Base-by-base conservation (phyloP, 345 rosid genomes). In the Populus simonii region DNA sequence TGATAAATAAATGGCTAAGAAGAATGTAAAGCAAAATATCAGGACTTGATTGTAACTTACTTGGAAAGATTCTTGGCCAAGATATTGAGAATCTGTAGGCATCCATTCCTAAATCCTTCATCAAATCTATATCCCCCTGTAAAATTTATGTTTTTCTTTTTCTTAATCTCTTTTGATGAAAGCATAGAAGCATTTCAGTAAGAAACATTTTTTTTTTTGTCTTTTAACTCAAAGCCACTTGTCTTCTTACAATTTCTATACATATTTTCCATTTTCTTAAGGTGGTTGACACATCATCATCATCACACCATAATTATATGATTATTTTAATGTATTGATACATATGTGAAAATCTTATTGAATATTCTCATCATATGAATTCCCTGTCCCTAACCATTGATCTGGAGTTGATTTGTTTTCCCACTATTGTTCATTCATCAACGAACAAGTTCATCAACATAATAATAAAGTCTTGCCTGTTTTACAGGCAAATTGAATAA, bases 1-100 rank as follows among this genome's bases (percentile, higher is more conserved):
- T 33, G 20, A 71, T 36, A 36, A 39, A 66, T 7, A 4, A 13
- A 41, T 33, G 31, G 66, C 41, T 1, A 0, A 74, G 65, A 69
- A 45, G 57, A 78, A 27, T 8, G 51, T 8, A 23, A 35, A 72
- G 53, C 23, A 4, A 5, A 22, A 70, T 16, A 57, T 76, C 17
- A 12, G 68, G n/a, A 27, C 16, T 35, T 16, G 15, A 31, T 27
- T 12, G 13, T 29, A 47, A 84, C 92, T 88, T 83, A 91, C 97
- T 85, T 57, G 94, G 99, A 82, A 90, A 91, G 57, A 95, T 93
- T 90, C 98, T 89, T 49, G 98, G 65, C 98, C 99, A 95, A 73
- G 98, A 92, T 86, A 95, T 93, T 23, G 98, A 92, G 78, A 93
- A 92, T 87, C 97, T 86, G 74, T 93, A 95, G 39, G 97, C 97